Evolutionary conservation across 192 early-diverging fungal genomes (phyloP), one percentile per base, ranked within the genome.

Genomic region (Phlyctochytrium planicorne): DNA sequence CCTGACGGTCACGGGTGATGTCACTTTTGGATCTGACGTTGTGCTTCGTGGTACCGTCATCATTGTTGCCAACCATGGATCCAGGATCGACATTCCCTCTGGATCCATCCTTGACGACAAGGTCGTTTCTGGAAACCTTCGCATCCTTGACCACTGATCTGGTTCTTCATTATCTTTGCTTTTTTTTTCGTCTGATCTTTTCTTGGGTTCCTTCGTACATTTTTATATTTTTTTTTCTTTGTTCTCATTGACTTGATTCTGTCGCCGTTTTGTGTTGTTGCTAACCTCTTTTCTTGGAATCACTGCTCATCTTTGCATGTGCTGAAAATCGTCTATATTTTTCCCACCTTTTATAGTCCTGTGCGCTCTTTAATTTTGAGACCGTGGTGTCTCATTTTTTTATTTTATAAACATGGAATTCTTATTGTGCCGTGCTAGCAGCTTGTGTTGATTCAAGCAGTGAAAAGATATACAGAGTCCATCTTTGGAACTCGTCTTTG

Each of bases 1-100:
- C 71, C 75, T 99, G 62, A 98, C 97, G 0, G 97, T 99, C 2
- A 97, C 96, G 2, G 97, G 97, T 29, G 96, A 98, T 78, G 97
- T 99, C 23, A 90, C 89, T n/a, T 99, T 99, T 76, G 96, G 97
- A 35, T 81, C 90, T 31, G 89, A 93, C 67, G 95, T 98, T 34
- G 84, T 91, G 6, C 81, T 99, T 17, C 83, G 60, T 57, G 83
- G 97, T 55, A 98, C 97, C 3, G 97, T 99, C 35, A 99, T 99
- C 59, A 97, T 99, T 77, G 97, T 99, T 23, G 94, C 97, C 33
- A 99, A 97, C 83, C 88, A 93, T 62, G 97, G 97, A n/a, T 82
- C 80, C n/a, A 88, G 94, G 61, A 99, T 98, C 69, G 95, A 98
- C 76, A 96, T 99, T 66, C 94, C 97, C 23, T 90, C 92, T 2